Base-by-base conservation (phyloP, 2,329 filamentous ascomycete genomes). In the Stachybotrys chlorohalonatus region DNA sequence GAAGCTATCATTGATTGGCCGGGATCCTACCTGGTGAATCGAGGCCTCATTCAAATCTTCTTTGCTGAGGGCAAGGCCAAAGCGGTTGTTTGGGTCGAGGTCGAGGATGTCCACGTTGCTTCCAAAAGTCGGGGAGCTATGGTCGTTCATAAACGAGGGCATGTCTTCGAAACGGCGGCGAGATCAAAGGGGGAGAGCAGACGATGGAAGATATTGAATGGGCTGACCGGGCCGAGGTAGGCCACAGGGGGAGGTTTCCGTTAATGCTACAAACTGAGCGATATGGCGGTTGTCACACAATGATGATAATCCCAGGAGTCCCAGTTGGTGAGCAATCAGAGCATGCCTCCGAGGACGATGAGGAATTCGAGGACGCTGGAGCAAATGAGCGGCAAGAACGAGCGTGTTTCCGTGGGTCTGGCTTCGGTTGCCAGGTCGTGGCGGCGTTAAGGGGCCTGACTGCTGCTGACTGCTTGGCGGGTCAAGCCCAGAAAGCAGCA, bases 61-160 rank as follows among this genome's bases (percentile, higher is more conserved):
- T 57, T 71, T 71, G 57, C 63, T 60, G 51, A 62, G 58, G 51
- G 62, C 62, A 54, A 71, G 62, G 51, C 65, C 65, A 58, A 74
- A 70, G 52, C 69, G 68, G 58, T 69, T 70, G 57, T 66, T 68
- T 45, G 67, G 70, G 61, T 76, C 70, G 59, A 78, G 70, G 54
- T 76, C 67, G 59, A 78, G 67, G 55, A 77, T 66, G 58, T 75
- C 73, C 56, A 70, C 63, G 63, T 72, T 68, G 56, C 69, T 69
- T 55, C 68, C 70, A 63, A 73, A 73, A 59, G 71, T 68, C 59
- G 68, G 69, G 60, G 70, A 68, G 67, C 67, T 72, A 58, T 74
- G 69, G 68, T 78, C 72, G 66, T 73, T 72, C 60, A 80, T 65
- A 66, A 80, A 81, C 60, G 78, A 80, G 72, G 79, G 79, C 79